These are phyloP conservation scores for Colletotrichum plurivorum DNA, from an alignment of 2,329 filamentous ascomycete species.

Conservation along the genomic window DNA sequence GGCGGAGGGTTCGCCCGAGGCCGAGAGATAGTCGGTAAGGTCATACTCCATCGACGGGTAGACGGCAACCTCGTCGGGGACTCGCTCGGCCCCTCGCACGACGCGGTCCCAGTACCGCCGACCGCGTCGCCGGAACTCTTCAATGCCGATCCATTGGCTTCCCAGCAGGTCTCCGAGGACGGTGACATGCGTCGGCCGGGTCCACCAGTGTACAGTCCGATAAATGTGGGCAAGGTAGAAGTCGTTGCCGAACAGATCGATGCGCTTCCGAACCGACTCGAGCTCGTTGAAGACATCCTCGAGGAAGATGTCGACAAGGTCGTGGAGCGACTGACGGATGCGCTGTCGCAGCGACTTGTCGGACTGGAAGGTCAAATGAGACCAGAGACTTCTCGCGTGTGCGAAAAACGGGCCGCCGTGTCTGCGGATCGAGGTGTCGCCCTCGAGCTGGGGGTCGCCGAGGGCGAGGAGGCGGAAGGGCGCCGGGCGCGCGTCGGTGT, in stretches of 20 bases:
- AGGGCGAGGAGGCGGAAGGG: slow-evolving; percentile 91
- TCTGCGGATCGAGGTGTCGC: slow-evolving; percentile 85
- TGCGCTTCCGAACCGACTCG: slow-evolving; percentile 78
- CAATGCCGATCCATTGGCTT: slow-evolving; percentile 93
- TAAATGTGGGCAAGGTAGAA: slow-evolving; percentile 96
- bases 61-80: slow-evolving; percentile 69
- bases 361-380: slow-evolving; percentile 63
- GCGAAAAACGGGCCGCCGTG: slow-evolving; percentile 67
- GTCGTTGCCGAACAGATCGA: slow-evolving; percentile 95
- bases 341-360: slow-evolving; percentile 65
- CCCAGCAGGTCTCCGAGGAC: slow-evolving; percentile 93
- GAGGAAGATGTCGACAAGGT: slow-evolving; percentile 72
- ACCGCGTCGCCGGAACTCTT: slow-evolving; percentile 83
- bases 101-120: slow-evolving; percentile 85
- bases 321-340: slow-evolving; percentile 68
- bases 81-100: slow-evolving; percentile 76
- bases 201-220: slow-evolving; percentile 86
- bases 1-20: slow-evolving; percentile 50
- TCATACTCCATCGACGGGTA: slow-evolving; percentile 65
- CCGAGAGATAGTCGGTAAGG: slow-evolving; percentile 64
- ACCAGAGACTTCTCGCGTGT: slow-evolving; percentile 62
- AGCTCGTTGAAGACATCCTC: slow-evolving; percentile 79
- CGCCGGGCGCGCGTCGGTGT: slow-evolving; percentile 59
- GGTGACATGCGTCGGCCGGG: slow-evolving; percentile 85
- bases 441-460: slow-evolving; percentile 94